Percentiles rank a stretch among this genome's conserved stretches.
Conservation (phyloP, 1,139 yeast genomes). For the Kodamaea plutei region DNA sequence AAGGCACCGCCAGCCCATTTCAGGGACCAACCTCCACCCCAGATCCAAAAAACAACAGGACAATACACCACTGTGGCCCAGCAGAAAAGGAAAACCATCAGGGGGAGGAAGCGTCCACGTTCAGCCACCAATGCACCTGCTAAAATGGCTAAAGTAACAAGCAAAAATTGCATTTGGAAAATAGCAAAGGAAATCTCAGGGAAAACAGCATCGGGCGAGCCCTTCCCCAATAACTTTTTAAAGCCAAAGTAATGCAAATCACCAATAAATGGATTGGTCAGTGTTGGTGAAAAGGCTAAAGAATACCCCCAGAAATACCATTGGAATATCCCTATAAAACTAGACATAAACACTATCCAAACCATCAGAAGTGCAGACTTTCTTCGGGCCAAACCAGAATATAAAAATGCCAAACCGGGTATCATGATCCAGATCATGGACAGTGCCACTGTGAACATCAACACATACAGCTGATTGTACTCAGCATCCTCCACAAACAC, state of each 20-base stretch:
- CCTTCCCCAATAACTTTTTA: constrained; percentile 58
- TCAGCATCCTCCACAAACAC: constrained; percentile 36
- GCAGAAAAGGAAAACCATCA: constrained; percentile 72
- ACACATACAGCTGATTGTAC: constrained; percentile 42
- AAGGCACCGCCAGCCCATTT: constrained; percentile 75
- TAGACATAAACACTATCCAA: constrained; percentile 74
- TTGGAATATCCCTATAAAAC: constrained; percentile 76
- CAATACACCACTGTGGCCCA: constrained; percentile 94
- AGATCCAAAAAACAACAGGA: constrained; percentile 92
- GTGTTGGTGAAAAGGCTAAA: constrained; percentile 72
- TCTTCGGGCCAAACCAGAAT: constrained; percentile 89
- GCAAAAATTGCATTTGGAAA: constrained; percentile 87
- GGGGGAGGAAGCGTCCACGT: constrained; percentile 85
- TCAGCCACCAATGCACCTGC: constrained; percentile 92
- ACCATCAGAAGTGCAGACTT: constrained; percentile 87
- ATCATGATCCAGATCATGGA: constrained; percentile 88
- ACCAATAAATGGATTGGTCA: constrained; percentile 82
- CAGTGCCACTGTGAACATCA: constrained; percentile 52
- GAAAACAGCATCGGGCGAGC: constrained; percentile 42
- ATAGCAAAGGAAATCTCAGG: constrained; percentile 84
- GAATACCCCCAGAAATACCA: constrained; percentile 99
- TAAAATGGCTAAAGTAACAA: constrained; percentile 85
- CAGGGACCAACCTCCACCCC: constrained; percentile 95
- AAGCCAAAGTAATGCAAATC: constrained; percentile 79
- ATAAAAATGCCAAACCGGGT: constrained; percentile 90